These are phyloP conservation scores for Lasiodiplodia citricola DNA, from an alignment of 2,329 filamentous ascomycete species.

Conservation along the genomic window DNA sequence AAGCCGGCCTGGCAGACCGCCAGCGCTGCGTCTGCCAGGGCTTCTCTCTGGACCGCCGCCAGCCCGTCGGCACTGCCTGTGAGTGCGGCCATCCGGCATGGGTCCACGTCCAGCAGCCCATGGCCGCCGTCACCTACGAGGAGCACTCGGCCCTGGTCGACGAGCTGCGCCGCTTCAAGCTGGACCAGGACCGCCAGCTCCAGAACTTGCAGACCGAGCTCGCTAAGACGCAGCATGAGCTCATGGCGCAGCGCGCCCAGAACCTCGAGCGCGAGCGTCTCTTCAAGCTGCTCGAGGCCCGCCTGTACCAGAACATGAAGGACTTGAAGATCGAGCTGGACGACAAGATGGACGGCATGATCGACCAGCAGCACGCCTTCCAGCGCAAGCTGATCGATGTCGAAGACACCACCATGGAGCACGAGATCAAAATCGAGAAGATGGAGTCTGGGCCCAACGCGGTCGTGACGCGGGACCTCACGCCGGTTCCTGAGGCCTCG, in stretches of 20 bases:
- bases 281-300: constrained; percentile 41
- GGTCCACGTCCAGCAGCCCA: constrained; percentile 48
- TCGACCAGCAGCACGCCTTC: constrained; percentile 46
- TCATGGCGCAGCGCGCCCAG: constrained; percentile 41
- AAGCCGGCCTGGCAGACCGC: constrained; percentile 34
- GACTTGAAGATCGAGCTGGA: constrained; percentile 46
- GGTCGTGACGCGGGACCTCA: constrained; percentile 10
- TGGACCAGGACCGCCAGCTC: constrained; percentile 38
- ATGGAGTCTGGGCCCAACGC: constrained; percentile 36
- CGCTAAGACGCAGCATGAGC: constrained; percentile 23
- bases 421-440: constrained; percentile 45
- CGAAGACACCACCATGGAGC: constrained; percentile 48
- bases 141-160: constrained; percentile 44
- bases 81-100: constrained; percentile 56
- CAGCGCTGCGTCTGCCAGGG: constrained; percentile 52
- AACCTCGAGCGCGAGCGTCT: constrained; percentile 42
- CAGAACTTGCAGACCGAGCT: constrained; percentile 42
- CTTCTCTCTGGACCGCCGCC: constrained; percentile 46
- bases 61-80: constrained; percentile 47
- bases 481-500: constrained; percentile 12
- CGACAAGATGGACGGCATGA: constrained; percentile 47
- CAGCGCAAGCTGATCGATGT: constrained; percentile 44
- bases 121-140: constrained; percentile 42
- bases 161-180: constrained; percentile 42
- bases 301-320: constrained; percentile 47